Evolutionary conservation across 2,329 filamentous ascomycete genomes (phyloP).

Genomic region (Hymenotorrendiella dingleyae): DNA sequence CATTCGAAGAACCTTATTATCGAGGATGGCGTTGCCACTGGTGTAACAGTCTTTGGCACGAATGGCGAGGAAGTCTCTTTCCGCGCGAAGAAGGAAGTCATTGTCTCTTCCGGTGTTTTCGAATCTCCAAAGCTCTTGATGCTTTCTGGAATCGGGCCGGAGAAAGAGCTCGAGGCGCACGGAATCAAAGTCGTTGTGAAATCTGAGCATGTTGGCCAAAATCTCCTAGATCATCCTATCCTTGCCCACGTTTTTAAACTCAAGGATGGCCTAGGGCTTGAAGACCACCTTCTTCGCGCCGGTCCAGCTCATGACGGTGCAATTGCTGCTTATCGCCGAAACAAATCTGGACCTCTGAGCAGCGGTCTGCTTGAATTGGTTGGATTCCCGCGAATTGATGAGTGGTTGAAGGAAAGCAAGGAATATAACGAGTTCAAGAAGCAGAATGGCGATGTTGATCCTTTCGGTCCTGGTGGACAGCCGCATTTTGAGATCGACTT

Average conservation of each 20-base stretch:
- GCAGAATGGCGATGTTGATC: constrained; percentile 39
- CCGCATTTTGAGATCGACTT: constrained; percentile 60
- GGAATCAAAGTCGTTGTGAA: constrained; percentile 24
- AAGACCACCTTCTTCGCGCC: constrained; percentile 34
- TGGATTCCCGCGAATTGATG: constrained; percentile 52
- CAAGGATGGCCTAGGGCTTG: constrained; percentile 36
- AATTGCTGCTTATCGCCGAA: constrained; percentile 34
- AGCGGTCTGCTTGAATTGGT: constrained; percentile 44
- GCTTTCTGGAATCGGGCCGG: constrained; percentile 43
- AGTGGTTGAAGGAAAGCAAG: constrained; percentile 42
- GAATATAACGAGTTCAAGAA: constrained; percentile 41
- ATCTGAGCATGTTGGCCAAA: constrained; percentile 29
- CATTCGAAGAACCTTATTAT: constrained; percentile 50
- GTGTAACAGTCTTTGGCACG: constrained; percentile 40
- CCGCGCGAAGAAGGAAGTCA: constrained; percentile 33
- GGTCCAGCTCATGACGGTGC: constrained; percentile 33
- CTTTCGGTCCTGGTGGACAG: constrained; percentile 50
- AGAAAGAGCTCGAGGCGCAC: constrained; percentile 34
- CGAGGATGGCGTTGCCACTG: constrained; percentile 38
- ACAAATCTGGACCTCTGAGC: constrained; percentile 36
- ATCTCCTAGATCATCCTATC: constrained; percentile 34
- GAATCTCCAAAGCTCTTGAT: constrained; percentile 47
- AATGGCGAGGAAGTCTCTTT: constrained; percentile 38
- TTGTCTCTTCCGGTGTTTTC: constrained; percentile 32
- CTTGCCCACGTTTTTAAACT: constrained; percentile 36